Percentiles rank a stretch among this genome's conserved stretches.
These are phyloP conservation scores for Trichoderma asperelloides DNA, from an alignment of 495 filamentous ascomycete species.

Conservation along the genomic window DNA sequence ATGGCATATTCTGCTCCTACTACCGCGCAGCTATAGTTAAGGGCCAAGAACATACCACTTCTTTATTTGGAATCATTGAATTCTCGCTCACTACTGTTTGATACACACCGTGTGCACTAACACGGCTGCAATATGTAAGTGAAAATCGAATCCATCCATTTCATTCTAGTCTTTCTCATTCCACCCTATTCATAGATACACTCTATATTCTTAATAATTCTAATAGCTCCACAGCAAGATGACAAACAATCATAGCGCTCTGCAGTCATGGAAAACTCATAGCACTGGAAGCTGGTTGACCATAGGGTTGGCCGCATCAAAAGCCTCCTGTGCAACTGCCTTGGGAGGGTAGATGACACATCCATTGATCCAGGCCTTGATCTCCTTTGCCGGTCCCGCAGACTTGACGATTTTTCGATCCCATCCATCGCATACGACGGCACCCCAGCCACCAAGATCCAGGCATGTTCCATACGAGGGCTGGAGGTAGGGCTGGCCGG, in stretches of 20 bases:
- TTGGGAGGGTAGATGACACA: conserved; percentile 20
- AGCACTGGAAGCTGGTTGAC: neutral
- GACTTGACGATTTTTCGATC: conserved; percentile 12
- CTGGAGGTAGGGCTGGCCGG: conserved; percentile 21
- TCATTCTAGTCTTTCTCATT: too few species aligned
- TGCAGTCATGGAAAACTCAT: neutral
- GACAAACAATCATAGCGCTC: neutral
- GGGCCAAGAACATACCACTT: too few species aligned
- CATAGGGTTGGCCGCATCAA: neutral
- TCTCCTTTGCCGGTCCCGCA: conserved; percentile 17
- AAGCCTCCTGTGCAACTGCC: neutral
- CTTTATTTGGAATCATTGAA: too few species aligned
- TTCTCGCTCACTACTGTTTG: too few species aligned
- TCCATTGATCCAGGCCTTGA: conserved; percentile 19
- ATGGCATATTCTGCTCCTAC: too few species aligned
- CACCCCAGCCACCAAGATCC: conserved; percentile 19
- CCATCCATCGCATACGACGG: conserved; percentile 19
- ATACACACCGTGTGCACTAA: too few species aligned
- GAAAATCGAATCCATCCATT: too few species aligned
- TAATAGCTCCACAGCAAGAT: too few species aligned
- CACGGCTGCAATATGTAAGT: too few species aligned
- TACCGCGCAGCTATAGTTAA: too few species aligned
- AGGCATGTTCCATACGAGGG: conserved; percentile 18
- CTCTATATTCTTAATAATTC: too few species aligned
- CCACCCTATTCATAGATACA: too few species aligned